Percentiles rank a stretch among this genome's conserved stretches.
Evolutionary conservation across 345 rosid species (phyloP).

Genomic region (Moricandia arvensis): DNA sequence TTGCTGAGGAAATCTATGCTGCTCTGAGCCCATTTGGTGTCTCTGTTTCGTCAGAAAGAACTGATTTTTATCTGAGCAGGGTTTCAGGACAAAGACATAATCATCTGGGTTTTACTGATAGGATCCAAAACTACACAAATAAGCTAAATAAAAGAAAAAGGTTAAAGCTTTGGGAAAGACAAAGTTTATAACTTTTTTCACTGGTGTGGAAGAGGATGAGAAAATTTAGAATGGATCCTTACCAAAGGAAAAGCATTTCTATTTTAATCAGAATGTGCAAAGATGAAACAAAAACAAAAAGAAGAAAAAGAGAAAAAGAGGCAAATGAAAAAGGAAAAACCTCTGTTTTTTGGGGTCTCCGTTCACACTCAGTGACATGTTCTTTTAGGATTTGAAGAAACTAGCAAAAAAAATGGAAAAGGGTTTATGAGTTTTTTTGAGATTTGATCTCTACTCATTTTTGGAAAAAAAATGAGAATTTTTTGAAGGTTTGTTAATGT

Average conservation of each 20-base stretch:
- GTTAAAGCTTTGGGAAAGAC: constrained; percentile 25
- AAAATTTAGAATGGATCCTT: too few species aligned
- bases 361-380: not conserved
- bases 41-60: constrained; percentile 24
- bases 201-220: too few species aligned
- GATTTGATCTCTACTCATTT: not conserved
- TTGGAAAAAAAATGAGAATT: not conserved
- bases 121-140: constrained; percentile 28
- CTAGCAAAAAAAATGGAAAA: not conserved
- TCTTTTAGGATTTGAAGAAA: constrained; percentile 1
- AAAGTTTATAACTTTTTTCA: not conserved
- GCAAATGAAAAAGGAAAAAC: not conserved
- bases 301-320: not conserved
- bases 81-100: constrained; percentile 19
- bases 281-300: not conserved
- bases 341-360: not conserved
- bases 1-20: constrained; percentile 65
- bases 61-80: not conserved
- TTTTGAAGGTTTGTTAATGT: not conserved
- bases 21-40: constrained; percentile 46
- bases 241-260: constrained; percentile 31
- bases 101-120: constrained; percentile 2
- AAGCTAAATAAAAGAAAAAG: not conserved
- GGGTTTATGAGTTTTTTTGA: not conserved
- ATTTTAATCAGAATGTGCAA: constrained; percentile 37